Conservation (phyloP, 192 early-diverging fungal genomes). For the Entrophospora sp. region DNA sequence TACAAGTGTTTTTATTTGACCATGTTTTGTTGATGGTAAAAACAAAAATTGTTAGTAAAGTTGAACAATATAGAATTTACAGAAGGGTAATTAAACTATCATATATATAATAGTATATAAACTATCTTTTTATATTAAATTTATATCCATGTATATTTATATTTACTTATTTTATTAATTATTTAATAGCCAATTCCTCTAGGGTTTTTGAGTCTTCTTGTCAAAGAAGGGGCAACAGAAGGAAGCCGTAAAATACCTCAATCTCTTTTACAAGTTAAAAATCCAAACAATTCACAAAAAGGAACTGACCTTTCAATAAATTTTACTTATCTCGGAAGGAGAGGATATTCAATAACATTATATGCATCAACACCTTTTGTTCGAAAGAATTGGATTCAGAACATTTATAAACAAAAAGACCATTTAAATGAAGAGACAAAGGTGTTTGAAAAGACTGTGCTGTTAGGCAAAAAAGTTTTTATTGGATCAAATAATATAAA, state of each 20-base stretch:
- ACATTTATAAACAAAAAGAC: slow-evolving; percentile 57
- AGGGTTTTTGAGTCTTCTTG: slow-evolving; percentile 57
- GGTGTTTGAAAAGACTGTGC: slow-evolving; percentile 44
- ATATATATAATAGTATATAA: too few species aligned
- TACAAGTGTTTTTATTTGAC: slow-evolving; percentile 80
- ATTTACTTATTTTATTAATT: neutral
- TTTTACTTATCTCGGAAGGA: slow-evolving; percentile 63
- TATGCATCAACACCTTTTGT: slow-evolving; percentile 67
- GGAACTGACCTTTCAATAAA: slow-evolving; percentile 70
- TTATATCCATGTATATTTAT: neutral
- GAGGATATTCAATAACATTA: slow-evolving; percentile 61
- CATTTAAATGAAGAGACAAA: slow-evolving; percentile 30
- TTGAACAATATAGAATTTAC: slow-evolving; percentile 54
- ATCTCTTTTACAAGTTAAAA: slow-evolving; percentile 29
- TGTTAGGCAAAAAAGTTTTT: slow-evolving; percentile 46
- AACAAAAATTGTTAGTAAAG: slow-evolving; percentile 48
- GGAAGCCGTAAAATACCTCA: slow-evolving; percentile 21
- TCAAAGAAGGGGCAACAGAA: slow-evolving; percentile 36
- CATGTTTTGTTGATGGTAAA: slow-evolving; percentile 74
- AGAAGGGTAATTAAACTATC: too few species aligned
- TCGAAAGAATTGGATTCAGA: slow-evolving; percentile 75
- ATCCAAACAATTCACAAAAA: slow-evolving; percentile 35
- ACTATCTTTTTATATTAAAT: neutral
- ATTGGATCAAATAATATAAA: slow-evolving; percentile 46
- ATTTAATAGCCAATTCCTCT: slow-evolving; percentile 69